Evolutionary conservation across 169 alveolate species (phyloP), one percentile per base, ranked within the genome.

Genomic region (Cryptosporidium sp.): DNA sequence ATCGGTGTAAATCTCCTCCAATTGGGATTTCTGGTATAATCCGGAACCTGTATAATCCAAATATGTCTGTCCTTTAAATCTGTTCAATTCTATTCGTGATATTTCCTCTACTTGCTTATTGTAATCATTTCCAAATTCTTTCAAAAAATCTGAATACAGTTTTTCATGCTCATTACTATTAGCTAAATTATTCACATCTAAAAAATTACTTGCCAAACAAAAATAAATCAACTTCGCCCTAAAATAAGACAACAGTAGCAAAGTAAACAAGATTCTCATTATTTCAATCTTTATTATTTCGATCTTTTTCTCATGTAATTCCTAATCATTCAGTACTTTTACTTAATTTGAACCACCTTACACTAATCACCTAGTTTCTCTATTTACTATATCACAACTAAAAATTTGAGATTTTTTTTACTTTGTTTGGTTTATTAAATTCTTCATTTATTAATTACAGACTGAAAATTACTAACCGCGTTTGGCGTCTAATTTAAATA

Each of bases 31-130:
- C 52, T 86, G 94, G 37, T 91, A 91, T 18, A 86, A 69, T 6
- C 92, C 94, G 9, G 85, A 31, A 35, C 93, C 93, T 71, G 93
- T 84, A 70, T 85, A 85, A 69, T 91, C 93, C 59, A 85, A 9
- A 62, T 91, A 91, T 33, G 86, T 65, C 39, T 91, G 91, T 29
- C 91, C 87, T 37, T 21, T 37, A 68, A 91, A 75, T 14, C 93
- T 75, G 23, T 9, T 12, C 48, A 91, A 62, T 35, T 91, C 92
- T 48, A 35, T n/a, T 51, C 14, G 43, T n/a, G 85, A 43, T 16
- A 85, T 65, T 12, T 26, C 50, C 61, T 91, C 93, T 18, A 85
- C 84, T 12, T 70, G 75, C 23, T 9, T 23, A 39, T 86, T 85
- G 52, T 91, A 91, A 71, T 43, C 69, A 18, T 62, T 48, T 12